These are phyloP conservation scores for Zelonia costaricensis DNA, from an alignment of 208 protist genomes.

Conservation along the genomic window DNA sequence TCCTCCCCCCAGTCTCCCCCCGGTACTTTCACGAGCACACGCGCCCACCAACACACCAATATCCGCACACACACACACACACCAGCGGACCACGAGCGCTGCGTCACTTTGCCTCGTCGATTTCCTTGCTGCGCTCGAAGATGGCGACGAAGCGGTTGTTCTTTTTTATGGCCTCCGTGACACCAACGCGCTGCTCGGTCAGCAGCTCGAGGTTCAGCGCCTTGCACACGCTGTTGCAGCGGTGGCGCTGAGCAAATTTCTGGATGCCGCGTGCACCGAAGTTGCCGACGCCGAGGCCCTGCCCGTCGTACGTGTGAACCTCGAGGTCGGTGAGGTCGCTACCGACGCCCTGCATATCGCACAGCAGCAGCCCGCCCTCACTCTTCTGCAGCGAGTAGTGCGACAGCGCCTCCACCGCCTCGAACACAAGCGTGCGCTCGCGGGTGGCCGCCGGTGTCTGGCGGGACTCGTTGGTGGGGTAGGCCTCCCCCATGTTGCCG, in stretches of 20 bases:
- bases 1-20: too few species aligned
- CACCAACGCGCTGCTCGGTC: conserved; percentile 6
- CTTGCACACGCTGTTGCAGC: conserved; percentile 62
- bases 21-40: too few species aligned
- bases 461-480: conserved; percentile 42
- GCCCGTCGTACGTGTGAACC: conserved; percentile 60
- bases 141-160: conserved; percentile 16
- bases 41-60: background rate
- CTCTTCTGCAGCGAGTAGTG: conserved; percentile 70
- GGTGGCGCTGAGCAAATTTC: conserved; percentile 44
- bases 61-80: background rate
- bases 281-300: conserved; percentile 72
- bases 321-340: conserved; percentile 71
- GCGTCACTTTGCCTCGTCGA: conserved; percentile 4
- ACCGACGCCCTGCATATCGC: conserved; percentile 72
- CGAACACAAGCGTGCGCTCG: conserved; percentile 37
- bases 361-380: conserved; percentile 51
- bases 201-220: conserved; percentile 34
- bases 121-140: conserved; percentile 21
- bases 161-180: conserved; percentile 15
- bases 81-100: too few species aligned
- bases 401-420: conserved; percentile 78
- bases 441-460: conserved; percentile 29
- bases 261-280: conserved; percentile 57
- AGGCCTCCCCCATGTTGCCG: conserved; percentile 74